Conservation (phyloP, 257 asterid genomes). For the Solanum megistacrolobum region DNA sequence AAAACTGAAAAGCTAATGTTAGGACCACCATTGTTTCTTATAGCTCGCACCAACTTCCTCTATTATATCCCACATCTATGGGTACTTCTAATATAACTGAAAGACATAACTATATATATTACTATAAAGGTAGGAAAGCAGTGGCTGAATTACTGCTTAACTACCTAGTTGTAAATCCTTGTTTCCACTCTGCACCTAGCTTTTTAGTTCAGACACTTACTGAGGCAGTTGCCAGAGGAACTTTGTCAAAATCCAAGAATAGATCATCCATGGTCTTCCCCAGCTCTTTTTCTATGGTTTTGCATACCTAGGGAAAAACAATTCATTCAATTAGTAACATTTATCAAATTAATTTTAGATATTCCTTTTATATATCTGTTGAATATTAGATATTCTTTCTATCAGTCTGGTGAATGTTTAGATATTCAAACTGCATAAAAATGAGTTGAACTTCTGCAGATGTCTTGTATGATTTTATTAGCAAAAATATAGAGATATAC, state of each 20-base stretch:
- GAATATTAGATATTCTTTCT: neutral
- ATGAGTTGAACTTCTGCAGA: neutral
- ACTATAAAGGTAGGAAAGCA: neutral
- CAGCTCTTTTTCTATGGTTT: conserved; percentile 54
- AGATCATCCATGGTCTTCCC: conserved; percentile 78
- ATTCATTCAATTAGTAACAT: neutral
- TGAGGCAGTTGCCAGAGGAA: conserved; percentile 92
- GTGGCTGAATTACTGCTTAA: neutral
- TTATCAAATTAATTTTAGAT: neutral
- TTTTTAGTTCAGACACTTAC: conserved; percentile 35
- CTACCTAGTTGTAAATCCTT: neutral
- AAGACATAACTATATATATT: neutral
- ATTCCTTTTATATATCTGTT: neutral
- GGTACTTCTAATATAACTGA: neutral
- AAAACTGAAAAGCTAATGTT: neutral
- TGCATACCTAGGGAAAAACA: conserved; percentile 53
- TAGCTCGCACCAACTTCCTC: neutral
- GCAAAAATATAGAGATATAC: neutral
- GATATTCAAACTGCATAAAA: neutral
- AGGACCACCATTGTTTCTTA: neutral
- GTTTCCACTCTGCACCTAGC: neutral
- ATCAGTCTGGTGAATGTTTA: neutral
- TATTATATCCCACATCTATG: neutral
- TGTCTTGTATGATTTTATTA: neutral
- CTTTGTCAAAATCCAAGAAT: conserved; percentile 56